Evolutionary conservation across 805 yeast species (phyloP).

Genomic region (Myxozyma kluyveri): DNA sequence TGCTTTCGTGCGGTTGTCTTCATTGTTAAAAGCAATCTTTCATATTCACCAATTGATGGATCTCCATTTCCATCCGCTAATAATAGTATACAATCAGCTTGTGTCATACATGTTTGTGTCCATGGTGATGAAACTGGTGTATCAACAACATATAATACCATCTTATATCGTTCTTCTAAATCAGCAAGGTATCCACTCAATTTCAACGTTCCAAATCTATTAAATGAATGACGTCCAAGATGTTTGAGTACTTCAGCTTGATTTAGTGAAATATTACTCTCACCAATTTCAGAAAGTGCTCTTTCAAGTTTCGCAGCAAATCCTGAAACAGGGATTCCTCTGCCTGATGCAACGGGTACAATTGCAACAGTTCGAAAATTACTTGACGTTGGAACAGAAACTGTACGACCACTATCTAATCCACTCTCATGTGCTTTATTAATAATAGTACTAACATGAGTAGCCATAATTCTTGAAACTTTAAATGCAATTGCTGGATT

Average conservation of each 20-base stretch:
- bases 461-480: constrained; percentile 83
- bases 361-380: constrained; percentile 78
- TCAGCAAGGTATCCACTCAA: constrained; percentile 88
- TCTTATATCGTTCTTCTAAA: constrained; percentile 81
- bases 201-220: constrained; percentile 77
- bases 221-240: constrained; percentile 90
- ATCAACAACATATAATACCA: constrained; percentile 87
- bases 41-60: constrained; percentile 82
- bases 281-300: constrained; percentile 71
- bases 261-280: constrained; percentile 73
- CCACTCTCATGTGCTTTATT: constrained; percentile 23
- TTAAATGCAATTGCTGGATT: constrained; percentile 89
- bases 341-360: constrained; percentile 72
- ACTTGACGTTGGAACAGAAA: constrained; percentile 26
- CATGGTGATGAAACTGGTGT: constrained; percentile 78
- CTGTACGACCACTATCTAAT: background rate
- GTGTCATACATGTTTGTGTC: constrained; percentile 90
- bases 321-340: constrained; percentile 73
- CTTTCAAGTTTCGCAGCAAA: constrained; percentile 71
- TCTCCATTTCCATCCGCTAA: constrained; percentile 78
- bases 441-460: constrained; percentile 39
- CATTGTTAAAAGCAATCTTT: constrained; percentile 65
- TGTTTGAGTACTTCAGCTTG: constrained; percentile 77
- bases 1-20: constrained; percentile 87
- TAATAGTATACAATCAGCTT: constrained; percentile 89